These are phyloP conservation scores for Dothistroma pini DNA, from an alignment of 2,329 filamentous ascomycete species.

Conservation along the genomic window DNA sequence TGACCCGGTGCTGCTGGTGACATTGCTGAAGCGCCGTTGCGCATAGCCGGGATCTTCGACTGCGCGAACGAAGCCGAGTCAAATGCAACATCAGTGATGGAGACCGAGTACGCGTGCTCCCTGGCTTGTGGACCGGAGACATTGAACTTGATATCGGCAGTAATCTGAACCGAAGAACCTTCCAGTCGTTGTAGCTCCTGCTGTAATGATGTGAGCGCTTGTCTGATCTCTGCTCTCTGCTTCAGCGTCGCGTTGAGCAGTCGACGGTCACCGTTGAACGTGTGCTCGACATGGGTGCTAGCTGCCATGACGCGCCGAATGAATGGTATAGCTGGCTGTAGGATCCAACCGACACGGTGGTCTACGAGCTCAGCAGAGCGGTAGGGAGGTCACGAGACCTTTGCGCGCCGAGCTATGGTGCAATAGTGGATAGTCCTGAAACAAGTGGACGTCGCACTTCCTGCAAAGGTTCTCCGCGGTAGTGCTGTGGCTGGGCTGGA, in stretches of 20 bases:
- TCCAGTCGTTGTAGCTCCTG: constrained; percentile 20
- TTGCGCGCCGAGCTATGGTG: not conserved
- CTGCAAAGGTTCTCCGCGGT: not conserved
- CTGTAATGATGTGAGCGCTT: constrained; percentile 21
- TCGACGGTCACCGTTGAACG: constrained; percentile 26
- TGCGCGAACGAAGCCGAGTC: constrained; percentile 19
- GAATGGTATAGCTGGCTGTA: not conserved
- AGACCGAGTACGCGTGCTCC: constrained; percentile 24
- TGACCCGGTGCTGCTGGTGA: constrained; percentile 11
- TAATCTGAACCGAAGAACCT: constrained; percentile 19
- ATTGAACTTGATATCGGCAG: constrained; percentile 24
- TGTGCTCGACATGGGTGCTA: constrained; percentile 20
- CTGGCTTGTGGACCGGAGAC: constrained; percentile 16
- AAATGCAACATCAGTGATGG: constrained; percentile 19
- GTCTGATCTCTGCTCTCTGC: constrained; percentile 22
- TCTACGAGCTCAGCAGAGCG: not conserved
- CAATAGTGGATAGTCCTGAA: constrained; percentile 4
- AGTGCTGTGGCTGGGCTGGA: not conserved
- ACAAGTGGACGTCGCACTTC: not conserved
- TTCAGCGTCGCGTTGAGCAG: constrained; percentile 23
- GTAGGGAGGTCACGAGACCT: not conserved
- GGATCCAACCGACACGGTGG: not conserved
- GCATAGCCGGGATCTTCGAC: constrained; percentile 9
- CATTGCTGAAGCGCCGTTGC: constrained; percentile 5
- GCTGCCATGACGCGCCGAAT: constrained; percentile 9